Conservation (phyloP, 495 filamentous ascomycete genomes). For the Echria macrotheca region DNA sequence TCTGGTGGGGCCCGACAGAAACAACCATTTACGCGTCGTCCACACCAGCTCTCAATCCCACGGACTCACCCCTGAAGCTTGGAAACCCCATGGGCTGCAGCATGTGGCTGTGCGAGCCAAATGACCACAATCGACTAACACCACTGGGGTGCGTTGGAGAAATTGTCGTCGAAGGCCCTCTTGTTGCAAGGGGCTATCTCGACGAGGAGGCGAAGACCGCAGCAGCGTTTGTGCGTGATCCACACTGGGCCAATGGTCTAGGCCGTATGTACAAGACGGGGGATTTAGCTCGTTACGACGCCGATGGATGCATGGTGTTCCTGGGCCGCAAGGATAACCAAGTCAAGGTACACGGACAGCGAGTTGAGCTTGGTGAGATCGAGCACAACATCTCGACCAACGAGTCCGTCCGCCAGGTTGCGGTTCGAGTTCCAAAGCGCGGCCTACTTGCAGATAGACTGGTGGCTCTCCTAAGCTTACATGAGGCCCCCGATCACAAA, state of each 20-base stretch:
- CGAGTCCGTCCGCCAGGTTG: constrained; percentile 15
- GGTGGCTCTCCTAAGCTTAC: constrained; percentile 9
- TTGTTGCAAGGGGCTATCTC: constrained; percentile 25
- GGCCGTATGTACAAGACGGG: constrained; percentile 52
- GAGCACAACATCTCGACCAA: constrained; percentile 37
- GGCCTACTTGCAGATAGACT: constrained; percentile 18
- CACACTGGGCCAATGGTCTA: constrained; percentile 26
- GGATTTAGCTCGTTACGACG: constrained; percentile 47
- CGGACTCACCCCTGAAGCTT: constrained; percentile 16
- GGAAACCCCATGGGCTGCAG: constrained; percentile 18
- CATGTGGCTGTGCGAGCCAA: constrained; percentile 28
- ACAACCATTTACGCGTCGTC: constrained; percentile 38
- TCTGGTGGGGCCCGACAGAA: constrained; percentile 53
- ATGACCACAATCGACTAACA: constrained; percentile 26
- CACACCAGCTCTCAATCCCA: constrained; percentile 10
- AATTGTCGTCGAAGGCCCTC: constrained; percentile 40
- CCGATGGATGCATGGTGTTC: constrained; percentile 44
- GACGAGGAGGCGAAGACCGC: constrained; percentile 15
- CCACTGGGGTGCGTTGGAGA: constrained; percentile 44
- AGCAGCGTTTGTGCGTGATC: constrained; percentile 18
- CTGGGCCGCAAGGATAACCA: constrained; percentile 34
- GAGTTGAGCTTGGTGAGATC: constrained; percentile 44
- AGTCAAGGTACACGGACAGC: constrained; percentile 35
- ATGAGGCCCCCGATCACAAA: too few species aligned
- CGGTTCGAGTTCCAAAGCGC: constrained; percentile 12